Evolutionary conservation across 2,329 filamentous ascomycete genomes (phyloP).

Genomic region (Tolypocladium endophyticum): DNA sequence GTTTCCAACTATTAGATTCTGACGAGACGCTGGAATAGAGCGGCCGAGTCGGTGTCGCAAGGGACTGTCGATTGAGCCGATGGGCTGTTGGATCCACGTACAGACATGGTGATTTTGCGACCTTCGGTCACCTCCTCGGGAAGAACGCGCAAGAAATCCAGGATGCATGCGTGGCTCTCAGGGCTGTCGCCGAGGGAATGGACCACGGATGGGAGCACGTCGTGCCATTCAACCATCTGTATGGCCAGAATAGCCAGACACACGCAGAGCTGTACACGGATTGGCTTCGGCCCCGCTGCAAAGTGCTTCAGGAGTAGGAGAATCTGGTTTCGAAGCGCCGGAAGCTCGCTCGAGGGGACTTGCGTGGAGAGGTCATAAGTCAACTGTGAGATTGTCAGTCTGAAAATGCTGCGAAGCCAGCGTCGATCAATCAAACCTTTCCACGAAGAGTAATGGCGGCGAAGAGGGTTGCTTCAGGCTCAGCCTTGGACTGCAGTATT

Average conservation of each 20-base stretch:
- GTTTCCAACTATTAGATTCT: slow-evolving; percentile 34
- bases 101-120: slow-evolving; percentile 97
- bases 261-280: slow-evolving; percentile 86
- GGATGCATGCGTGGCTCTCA: slow-evolving; percentile 72
- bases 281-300: slow-evolving; percentile 70
- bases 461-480: slow-evolving; percentile 83
- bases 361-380: slow-evolving; percentile 87
- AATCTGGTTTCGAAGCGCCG: slow-evolving; percentile 72
- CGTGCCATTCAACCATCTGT: slow-evolving; percentile 92
- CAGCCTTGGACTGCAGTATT: slow-evolving; percentile 72
- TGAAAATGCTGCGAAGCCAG: not conserved
- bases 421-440: slow-evolving; percentile 53
- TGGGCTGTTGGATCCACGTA: slow-evolving; percentile 62
- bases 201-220: slow-evolving; percentile 77
- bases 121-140: slow-evolving; percentile 98
- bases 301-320: slow-evolving; percentile 72
- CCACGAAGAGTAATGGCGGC: slow-evolving; percentile 94
- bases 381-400: slow-evolving; percentile 48
- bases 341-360: slow-evolving; percentile 64
- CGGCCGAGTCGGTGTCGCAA: slow-evolving; percentile 23
- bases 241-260: slow-evolving; percentile 91
- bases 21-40: slow-evolving; percentile 21
- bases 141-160: slow-evolving; percentile 93
- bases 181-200: slow-evolving; percentile 65
- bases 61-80: slow-evolving; percentile 26